Conservation (phyloP, 306 rosid species). For the Mucuna pruriens region DNA sequence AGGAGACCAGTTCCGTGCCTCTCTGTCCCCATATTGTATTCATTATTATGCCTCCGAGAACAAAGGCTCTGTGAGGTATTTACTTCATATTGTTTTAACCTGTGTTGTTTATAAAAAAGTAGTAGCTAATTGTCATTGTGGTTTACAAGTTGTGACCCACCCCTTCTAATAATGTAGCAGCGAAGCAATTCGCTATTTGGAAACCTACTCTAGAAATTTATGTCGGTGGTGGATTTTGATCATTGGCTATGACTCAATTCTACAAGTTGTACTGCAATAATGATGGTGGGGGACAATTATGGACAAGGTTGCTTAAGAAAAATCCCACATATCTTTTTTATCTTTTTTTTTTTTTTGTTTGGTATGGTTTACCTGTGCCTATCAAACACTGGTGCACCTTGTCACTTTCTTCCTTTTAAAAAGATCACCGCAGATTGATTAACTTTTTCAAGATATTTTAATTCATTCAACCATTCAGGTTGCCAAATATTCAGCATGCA, state of each 20-base stretch:
- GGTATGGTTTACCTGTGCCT: not conserved
- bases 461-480: not conserved
- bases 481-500: not conserved
- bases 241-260: conserved; percentile 14
- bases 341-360: not conserved
- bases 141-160: conserved; percentile 29
- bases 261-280: conserved; percentile 31
- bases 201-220: not conserved
- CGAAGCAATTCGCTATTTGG: not conserved
- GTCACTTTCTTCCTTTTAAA: not conserved
- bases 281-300: conserved; percentile 29
- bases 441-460: conserved; percentile 10
- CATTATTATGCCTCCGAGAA: conserved; percentile 69
- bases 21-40: conserved; percentile 56
- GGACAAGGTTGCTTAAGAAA: conserved; percentile 23
- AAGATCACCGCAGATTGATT: not conserved
- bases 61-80: conserved; percentile 66
- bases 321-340: not conserved
- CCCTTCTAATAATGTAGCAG: not conserved
- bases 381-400: not conserved
- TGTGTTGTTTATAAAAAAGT: conserved; percentile 48
- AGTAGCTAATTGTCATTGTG: conserved; percentile 44
- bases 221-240: conserved; percentile 28
- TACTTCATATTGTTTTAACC: conserved; percentile 46
- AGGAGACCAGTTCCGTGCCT: conserved; percentile 43